Evolutionary conservation across 2,329 filamentous ascomycete genomes (phyloP).

Genomic region (Monosporascus sp.): DNA sequence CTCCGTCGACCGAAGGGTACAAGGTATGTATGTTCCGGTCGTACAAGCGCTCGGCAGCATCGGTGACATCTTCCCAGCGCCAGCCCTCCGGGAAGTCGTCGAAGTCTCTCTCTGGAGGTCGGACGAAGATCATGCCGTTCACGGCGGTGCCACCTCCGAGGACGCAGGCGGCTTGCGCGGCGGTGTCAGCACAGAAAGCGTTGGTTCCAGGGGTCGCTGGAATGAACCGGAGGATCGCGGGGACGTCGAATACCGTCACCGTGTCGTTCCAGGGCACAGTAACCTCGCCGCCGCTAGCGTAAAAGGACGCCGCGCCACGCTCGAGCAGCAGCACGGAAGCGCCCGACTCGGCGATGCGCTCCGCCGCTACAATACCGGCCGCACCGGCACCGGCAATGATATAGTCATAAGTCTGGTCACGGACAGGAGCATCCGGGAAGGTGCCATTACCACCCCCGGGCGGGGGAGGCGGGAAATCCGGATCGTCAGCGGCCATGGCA

Average conservation of each 20-base stretch:
- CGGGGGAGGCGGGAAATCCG: conserved; percentile 4
- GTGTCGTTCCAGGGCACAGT: conserved; percentile 26
- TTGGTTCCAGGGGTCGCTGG: conserved; percentile 14
- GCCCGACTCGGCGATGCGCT: conserved; percentile 31
- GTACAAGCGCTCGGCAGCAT: conserved; percentile 22
- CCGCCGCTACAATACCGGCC: conserved; percentile 30
- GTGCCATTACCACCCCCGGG: conserved; percentile 1
- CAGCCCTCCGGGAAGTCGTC: conserved; percentile 26
- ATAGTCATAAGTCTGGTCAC: conserved; percentile 30
- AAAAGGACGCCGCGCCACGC: conserved; percentile 30
- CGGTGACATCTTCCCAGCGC: conserved; percentile 20
- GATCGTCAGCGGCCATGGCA: conserved; percentile 10
- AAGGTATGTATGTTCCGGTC: conserved; percentile 22
- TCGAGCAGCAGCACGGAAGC: conserved; percentile 33
- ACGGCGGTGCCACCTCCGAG: conserved; percentile 31
- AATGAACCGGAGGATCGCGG: conserved; percentile 21
- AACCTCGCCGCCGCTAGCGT: conserved; percentile 24
- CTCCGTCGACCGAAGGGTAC: conserved; percentile 19
- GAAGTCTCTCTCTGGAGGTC: conserved; percentile 27
- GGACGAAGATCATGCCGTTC: conserved; percentile 29
- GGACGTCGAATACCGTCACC: conserved; percentile 26
- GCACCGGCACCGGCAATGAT: conserved; percentile 34
- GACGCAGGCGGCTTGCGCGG: conserved; percentile 30
- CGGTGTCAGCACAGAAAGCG: conserved; percentile 31
- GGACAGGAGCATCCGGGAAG: conserved; percentile 11